Evolutionary conservation across 2,329 filamentous ascomycete genomes (phyloP).

Genomic region (Dothistroma pini): DNA sequence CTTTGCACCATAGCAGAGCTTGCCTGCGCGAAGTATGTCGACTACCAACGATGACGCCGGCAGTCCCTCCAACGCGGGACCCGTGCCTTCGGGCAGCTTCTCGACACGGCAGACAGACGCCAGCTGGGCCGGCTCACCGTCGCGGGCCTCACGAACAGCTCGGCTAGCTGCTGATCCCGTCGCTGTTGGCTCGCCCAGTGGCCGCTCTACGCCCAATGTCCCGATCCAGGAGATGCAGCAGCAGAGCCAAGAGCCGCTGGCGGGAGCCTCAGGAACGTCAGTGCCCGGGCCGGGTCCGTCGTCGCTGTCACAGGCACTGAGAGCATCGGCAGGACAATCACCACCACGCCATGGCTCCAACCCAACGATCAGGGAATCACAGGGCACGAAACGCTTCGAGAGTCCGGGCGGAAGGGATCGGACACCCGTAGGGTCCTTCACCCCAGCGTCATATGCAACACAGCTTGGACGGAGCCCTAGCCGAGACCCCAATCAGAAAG

Average conservation of each 20-base stretch:
- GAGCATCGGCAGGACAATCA: conserved; percentile 66
- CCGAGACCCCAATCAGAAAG: conserved; percentile 59
- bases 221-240: conserved; percentile 48
- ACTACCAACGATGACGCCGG: not conserved
- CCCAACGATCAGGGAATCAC: conserved; percentile 54
- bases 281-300: conserved; percentile 77
- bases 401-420: conserved; percentile 51
- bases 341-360: conserved; percentile 63
- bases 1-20: not conserved
- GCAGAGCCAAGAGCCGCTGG: conserved; percentile 58
- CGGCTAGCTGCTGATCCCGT: conserved; percentile 30
- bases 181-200: conserved; percentile 23
- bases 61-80: conserved; percentile 17
- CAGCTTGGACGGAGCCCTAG: conserved; percentile 48
- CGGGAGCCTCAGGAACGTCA: conserved; percentile 53
- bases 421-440: conserved; percentile 72
- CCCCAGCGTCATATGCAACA: conserved; percentile 55
- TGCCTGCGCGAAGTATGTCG: not conserved
- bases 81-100: conserved; percentile 22
- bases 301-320: conserved; percentile 82
- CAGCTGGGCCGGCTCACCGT: conserved; percentile 35
- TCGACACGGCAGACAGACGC: conserved; percentile 15
- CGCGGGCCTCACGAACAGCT: conserved; percentile 43
- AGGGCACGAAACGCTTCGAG: conserved; percentile 30
- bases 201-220: conserved; percentile 19